Base-by-base conservation (phyloP, 257 asterid genomes). In the Nyctanthes arbortristis region DNA sequence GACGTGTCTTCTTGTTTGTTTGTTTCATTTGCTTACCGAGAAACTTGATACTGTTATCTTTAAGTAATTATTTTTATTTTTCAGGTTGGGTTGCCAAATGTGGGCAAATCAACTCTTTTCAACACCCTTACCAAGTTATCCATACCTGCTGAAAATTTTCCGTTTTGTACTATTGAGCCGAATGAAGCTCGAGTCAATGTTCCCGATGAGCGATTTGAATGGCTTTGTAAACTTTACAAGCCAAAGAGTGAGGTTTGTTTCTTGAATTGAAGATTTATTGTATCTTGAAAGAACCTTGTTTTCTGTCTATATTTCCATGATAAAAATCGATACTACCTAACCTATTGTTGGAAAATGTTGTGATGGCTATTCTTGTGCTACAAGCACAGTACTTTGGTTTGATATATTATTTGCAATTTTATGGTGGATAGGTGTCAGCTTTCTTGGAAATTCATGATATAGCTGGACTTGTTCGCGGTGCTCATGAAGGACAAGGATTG, bases 41-140 rank as follows among this genome's bases (percentile, higher is more conserved):
- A 28, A 18, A 55, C 4, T 6, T 34, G 0, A 33, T 14, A 28
- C 10, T 6, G 22, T 24, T 56, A 34, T 36, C 24, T 58, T 35
- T 11, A 59, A 14, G 61, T 67, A 54, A 49, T 67, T 52, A 9
- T 61, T 63, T 34, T 30, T 12, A 68, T 39, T 59, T 55, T 71
- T 73, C 93, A 94, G 99, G 99, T 94, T 63, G 99, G 97, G 75
- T 78, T 94, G 86, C 99, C 99, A 22, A 94, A 94, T 84, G 99
- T 91, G 35, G 97, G 97, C 33, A 94, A 94, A 71, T 91, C 97
- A 13, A 91, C 99, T 39, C 92, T 91, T n/a, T 94, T 94, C 79
- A 94, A 94, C 84, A 94, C 99, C 2, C 97, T 94, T 37, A 94
- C 99, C 60, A 94, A 94, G 90, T 65, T 94, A 73, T 83, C 97